Conservation (phyloP, 352 stramenopile genomes). For the Phytophthora sp. region DNA sequence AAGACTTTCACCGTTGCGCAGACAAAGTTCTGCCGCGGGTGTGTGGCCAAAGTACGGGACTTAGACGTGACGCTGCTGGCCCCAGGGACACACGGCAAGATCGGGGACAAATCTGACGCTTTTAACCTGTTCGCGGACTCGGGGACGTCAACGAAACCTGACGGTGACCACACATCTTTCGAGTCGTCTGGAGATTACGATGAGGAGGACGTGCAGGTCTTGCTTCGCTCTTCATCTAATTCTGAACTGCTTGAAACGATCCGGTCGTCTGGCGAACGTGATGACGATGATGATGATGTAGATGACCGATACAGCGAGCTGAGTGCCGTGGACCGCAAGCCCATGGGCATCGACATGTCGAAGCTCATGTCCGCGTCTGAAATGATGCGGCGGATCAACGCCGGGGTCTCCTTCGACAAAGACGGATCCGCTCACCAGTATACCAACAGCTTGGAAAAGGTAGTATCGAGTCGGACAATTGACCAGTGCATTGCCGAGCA, state of each 20-base stretch:
- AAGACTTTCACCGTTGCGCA: slow-evolving; percentile 49
- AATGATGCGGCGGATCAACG: slow-evolving; percentile 37
- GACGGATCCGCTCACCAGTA: slow-evolving; percentile 1
- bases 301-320: slow-evolving; percentile 25
- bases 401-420: slow-evolving; percentile 20
- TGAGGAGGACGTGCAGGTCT: slow-evolving; percentile 14
- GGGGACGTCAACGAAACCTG: slow-evolving; percentile 25
- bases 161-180: slow-evolving; percentile 31
- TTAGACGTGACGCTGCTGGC: slow-evolving; percentile 33
- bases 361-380: slow-evolving; percentile 34
- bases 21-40: slow-evolving; percentile 68
- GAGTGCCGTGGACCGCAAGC: slow-evolving; percentile 1
- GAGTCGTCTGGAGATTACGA: slow-evolving; percentile 10
- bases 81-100: slow-evolving; percentile 17
- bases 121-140: slow-evolving; percentile 28
- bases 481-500: slow-evolving; percentile 42
- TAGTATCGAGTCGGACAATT: slow-evolving; percentile 27
- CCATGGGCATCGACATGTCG: slow-evolving; percentile 35
- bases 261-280: slow-evolving; percentile 29
- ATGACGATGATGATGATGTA: slow-evolving; percentile 26
- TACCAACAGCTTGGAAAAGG: not conserved
- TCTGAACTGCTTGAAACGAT: slow-evolving; percentile 42
- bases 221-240: slow-evolving; percentile 26
- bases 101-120: slow-evolving; percentile 2
- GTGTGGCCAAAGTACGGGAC: slow-evolving; percentile 54